A percentile compares a stretch with the other conserved stretches of the same genome.
Evolutionary conservation across 225 moss, liverwort and hornwort species (phyloP).

Genomic region (Marchantia paleacea): DNA sequence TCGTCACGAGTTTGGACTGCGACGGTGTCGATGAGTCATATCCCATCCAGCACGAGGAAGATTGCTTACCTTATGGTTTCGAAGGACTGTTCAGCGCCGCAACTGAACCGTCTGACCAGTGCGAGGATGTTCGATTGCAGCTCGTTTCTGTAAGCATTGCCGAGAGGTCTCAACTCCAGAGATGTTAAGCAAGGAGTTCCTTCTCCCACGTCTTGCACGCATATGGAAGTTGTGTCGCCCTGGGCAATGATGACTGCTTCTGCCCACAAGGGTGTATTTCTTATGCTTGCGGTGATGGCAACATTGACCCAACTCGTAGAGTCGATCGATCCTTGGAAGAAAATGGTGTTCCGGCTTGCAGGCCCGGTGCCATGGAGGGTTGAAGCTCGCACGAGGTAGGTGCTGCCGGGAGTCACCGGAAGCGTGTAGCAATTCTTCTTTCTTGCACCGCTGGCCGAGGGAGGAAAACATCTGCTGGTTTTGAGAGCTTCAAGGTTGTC

Average conservation of each 20-base stretch:
- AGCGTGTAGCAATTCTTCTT: slow-evolving; percentile 49
- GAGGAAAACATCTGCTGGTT: slow-evolving; percentile 23
- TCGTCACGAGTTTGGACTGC: neutral
- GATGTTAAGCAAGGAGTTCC: slow-evolving; percentile 35
- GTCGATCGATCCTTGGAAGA: slow-evolving; percentile 11
- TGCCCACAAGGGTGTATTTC: neutral
- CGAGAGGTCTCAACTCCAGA: slow-evolving; percentile 30
- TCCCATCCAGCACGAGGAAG: neutral
- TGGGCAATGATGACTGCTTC: slow-evolving; percentile 28
- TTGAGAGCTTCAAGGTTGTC: slow-evolving; percentile 3
- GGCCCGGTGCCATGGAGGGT: slow-evolving; percentile 8
- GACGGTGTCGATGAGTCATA: neutral
- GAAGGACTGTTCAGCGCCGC: slow-evolving; percentile 1
- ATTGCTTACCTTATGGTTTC: slow-evolving; percentile 22
- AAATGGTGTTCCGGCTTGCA: neutral
- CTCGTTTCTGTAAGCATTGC: neutral
- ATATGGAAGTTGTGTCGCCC: slow-evolving; percentile 27
- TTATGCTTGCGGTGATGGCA: neutral
- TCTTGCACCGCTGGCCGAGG: slow-evolving; percentile 8
- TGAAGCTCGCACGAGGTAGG: slow-evolving; percentile 25
- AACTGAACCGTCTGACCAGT: slow-evolving; percentile 2
- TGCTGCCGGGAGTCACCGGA: slow-evolving; percentile 14
- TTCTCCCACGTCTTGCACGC: slow-evolving; percentile 21
- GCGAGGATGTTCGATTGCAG: neutral
- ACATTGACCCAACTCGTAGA: slow-evolving; percentile 15